Conservation (phyloP, 148 eudicot species). For the Silene uniflora region DNA sequence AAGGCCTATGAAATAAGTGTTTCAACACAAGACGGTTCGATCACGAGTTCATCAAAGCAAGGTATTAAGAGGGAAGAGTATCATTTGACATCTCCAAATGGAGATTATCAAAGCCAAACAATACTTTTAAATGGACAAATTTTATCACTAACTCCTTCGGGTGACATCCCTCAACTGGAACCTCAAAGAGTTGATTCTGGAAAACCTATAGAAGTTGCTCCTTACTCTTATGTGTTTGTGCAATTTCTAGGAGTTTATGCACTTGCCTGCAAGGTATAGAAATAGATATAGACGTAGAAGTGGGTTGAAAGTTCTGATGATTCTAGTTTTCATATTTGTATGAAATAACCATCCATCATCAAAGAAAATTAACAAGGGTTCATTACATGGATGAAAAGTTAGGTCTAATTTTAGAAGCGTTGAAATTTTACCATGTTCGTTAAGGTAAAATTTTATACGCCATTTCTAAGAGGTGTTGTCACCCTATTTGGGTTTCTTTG, state of each 20-base stretch:
- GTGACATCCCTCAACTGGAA: slow-evolving; percentile 4
- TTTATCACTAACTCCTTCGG: slow-evolving; percentile 10
- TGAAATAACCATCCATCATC: not conserved
- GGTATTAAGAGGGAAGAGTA: slow-evolving; percentile 38
- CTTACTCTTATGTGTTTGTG: not conserved
- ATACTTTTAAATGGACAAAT: slow-evolving; percentile 49
- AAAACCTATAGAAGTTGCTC: slow-evolving; percentile 3
- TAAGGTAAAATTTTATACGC: no score
- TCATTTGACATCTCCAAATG: slow-evolving; percentile 43
- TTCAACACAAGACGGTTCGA: slow-evolving; percentile 30
- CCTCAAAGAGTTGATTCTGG: not conserved
- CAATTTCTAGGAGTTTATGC: not conserved
- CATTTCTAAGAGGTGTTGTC: no score
- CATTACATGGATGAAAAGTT: no score
- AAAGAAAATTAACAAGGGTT: no score
- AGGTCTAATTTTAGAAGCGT: no score
- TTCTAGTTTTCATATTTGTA: not conserved
- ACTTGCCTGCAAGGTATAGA: not conserved
- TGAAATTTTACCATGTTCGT: no score
- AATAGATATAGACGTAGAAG: not conserved
- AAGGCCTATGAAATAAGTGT: slow-evolving; percentile 35
- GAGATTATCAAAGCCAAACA: slow-evolving; percentile 49
- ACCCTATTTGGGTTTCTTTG: no score
- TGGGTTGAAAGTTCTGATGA: not conserved
- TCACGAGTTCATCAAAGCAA: not conserved